Base-by-base conservation (phyloP, 1,284 basidiomycete genomes). In the Rhodotorula sp. region DNA sequence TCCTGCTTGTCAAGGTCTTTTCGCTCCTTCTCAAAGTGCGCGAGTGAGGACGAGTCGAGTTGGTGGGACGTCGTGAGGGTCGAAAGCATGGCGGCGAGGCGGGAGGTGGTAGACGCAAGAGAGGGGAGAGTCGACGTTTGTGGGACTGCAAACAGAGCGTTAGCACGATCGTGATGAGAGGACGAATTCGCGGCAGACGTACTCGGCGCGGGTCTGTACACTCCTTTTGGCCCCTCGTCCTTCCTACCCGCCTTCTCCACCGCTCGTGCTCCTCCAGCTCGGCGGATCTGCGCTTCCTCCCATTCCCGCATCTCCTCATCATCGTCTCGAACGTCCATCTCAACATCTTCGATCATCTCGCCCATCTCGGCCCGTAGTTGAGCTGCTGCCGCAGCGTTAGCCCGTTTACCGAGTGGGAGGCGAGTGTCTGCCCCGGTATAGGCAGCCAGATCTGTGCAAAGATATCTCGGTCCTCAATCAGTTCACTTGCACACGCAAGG, bases 291-390 rank as follows among this genome's bases (percentile, higher is more conserved):
- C 62, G 90, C 91, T 74, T 86, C 85, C 78, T 96, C 93, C 94
- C 94, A 97, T 81, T 93, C 90, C 28, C 85, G 82, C 1, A 88
- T 88, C 80, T 97, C 94, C 77, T 96, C 84, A 64, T 84, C 94
- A 64, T 92, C 92, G 69, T 90, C 87, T 70, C 78, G 59, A 2
- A 71, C 71, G 15, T 65, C 62, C 8, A 84, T 89, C 68, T 80
- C 92, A 88, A 87, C 87, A 69, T 95, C 92, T 13, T 86, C 87
- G 66, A 96, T 94, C 83, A 95, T 82, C 77, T 94, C 92, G 69
- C 87, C 86, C 84, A 94, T 94, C 16, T 86, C 86, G 63, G 87
- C 87, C 75, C 87, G 85, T 44, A 87, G 83, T 76, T 88, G 87
- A 59, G 82, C 82, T 8, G 89, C 89, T 70, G 92, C 92, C 2